Evolutionary conservation across 345 rosid species (phyloP), one percentile per base, ranked within the genome.

Genomic region (Turnera subulata): DNA sequence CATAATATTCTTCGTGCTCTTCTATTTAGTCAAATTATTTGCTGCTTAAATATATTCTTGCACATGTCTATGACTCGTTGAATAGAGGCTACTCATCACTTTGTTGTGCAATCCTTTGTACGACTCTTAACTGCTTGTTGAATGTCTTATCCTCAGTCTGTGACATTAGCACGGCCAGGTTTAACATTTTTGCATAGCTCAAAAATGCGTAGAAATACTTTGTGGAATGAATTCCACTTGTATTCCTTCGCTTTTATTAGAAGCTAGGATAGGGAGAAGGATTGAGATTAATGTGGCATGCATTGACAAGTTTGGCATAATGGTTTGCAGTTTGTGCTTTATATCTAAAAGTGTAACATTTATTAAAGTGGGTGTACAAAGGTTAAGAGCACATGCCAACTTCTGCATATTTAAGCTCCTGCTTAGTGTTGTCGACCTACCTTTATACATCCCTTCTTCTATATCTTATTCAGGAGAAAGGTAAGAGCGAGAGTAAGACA

Each of bases 401-500:
- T n/a, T n/a, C n/a, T n/a, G n/a, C n/a, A n/a, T n/a, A n/a, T n/a
- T n/a, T n/a, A n/a, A n/a, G n/a, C n/a, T n/a, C n/a, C n/a, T n/a
- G n/a, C n/a, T n/a, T 40, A 10, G 6, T 12, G 16, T 44, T 1
- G 7, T 5, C 20, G 4, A 17, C 20, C 2, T 3, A 22, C 21
- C 42, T 45, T 7, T 3, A 6, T 43, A 13, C 6, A 42, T 11
- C 17, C 29, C 53, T 32, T 44, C 5, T 29, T 3, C n/a, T 17
- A 57, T 15, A 33, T 47, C 47, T 73, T 62, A 60, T 15, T 45
- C 71, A 88, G 95, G 95, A 51, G n/a, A 78, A 83, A 70, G 54
- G 58, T 14, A 75, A 50, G 57, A 47, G 40, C 15, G 84, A 68
- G 10, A 80, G 53, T 47, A 88, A 73, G 74, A 57, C 64, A 6